Percentiles rank a stretch among this genome's conserved stretches.
Conservation (phyloP, 768 basidiomycete genomes). For the Gloeopeniophorella convolvens region DNA sequence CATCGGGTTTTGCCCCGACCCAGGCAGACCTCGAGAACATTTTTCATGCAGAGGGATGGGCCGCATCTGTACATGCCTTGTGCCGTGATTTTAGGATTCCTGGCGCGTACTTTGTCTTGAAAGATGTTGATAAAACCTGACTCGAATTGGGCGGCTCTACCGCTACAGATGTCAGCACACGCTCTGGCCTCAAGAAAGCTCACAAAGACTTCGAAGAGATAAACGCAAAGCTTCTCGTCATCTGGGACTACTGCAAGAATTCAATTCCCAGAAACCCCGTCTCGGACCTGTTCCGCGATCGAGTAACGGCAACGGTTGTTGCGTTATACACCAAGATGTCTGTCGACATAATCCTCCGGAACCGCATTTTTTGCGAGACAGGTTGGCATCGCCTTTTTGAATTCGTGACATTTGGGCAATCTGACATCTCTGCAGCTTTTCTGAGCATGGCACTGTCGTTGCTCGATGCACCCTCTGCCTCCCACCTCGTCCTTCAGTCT, state of each 20-base stretch:
- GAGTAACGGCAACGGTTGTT: constrained; percentile 41
- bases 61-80: no score
- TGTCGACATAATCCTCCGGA: constrained; percentile 51
- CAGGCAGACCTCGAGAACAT: no score
- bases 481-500: constrained; percentile 4
- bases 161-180: constrained; percentile 55
- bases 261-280: constrained; percentile 39
- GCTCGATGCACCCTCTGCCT: neutral
- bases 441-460: neutral
- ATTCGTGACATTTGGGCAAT: no score
- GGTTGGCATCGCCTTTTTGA: no score
- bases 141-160: no score
- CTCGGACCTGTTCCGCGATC: neutral
- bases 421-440: no score
- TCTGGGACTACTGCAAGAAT: constrained; percentile 37
- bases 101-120: no score
- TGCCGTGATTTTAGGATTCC: no score
- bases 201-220: constrained; percentile 51
- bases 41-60: no score
- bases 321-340: constrained; percentile 62
- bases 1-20: no score
- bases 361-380: constrained; percentile 46
- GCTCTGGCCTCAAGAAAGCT: constrained; percentile 57
- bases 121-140: no score
- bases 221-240: constrained; percentile 42